Evolutionary conservation across 2,329 filamentous ascomycete genomes (phyloP).

Genomic region (Fusarium sarcochroum): DNA sequence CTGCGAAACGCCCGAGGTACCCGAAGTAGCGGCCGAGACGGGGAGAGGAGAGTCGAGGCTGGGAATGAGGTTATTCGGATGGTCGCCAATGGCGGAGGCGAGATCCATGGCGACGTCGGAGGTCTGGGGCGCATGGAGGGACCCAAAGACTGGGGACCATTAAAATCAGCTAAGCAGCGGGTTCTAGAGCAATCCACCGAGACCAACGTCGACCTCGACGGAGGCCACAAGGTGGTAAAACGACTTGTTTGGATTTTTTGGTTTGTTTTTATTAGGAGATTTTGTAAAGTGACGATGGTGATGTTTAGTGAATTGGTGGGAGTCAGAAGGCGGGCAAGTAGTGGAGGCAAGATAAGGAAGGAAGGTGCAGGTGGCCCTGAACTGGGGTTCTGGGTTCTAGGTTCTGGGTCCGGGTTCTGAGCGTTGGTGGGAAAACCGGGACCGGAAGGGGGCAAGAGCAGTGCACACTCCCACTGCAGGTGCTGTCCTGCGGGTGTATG

Average conservation of each 20-base stretch:
- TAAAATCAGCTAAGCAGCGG: slow-evolving; percentile 32
- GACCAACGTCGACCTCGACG: slow-evolving; percentile 34
- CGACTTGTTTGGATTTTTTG: slow-evolving; percentile 14
- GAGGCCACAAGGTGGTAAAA: slow-evolving; percentile 26
- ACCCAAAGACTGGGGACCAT: slow-evolving; percentile 34
- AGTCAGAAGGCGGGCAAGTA: slow-evolving; percentile 33
- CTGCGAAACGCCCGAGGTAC: slow-evolving; percentile 29
- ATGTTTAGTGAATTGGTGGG: slow-evolving; percentile 30
- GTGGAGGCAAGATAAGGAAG: slow-evolving; percentile 33
- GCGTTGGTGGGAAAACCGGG: slow-evolving; percentile 44
- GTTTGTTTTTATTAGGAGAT: slow-evolving; percentile 22
- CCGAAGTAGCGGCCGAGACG: slow-evolving; percentile 13
- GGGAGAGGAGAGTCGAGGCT: slow-evolving; percentile 47
- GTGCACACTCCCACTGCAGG: not conserved
- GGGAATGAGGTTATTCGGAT: slow-evolving; percentile 48
- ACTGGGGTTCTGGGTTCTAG: slow-evolving; percentile 7
- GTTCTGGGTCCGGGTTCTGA: slow-evolving; percentile 3
- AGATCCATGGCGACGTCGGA: slow-evolving; percentile 49
- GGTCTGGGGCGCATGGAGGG: slow-evolving; percentile 46
- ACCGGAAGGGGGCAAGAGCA: slow-evolving; percentile 35
- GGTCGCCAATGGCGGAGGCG: slow-evolving; percentile 47
- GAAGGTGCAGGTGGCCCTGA: slow-evolving; percentile 22
- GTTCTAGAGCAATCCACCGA: slow-evolving; percentile 38
- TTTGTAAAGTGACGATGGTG: slow-evolving; percentile 30
- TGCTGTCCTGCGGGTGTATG: slow-evolving; percentile 14